Evolutionary conservation across 805 yeast genomes (phyloP).

Genomic region (Hyphopichia homilentoma): DNA sequence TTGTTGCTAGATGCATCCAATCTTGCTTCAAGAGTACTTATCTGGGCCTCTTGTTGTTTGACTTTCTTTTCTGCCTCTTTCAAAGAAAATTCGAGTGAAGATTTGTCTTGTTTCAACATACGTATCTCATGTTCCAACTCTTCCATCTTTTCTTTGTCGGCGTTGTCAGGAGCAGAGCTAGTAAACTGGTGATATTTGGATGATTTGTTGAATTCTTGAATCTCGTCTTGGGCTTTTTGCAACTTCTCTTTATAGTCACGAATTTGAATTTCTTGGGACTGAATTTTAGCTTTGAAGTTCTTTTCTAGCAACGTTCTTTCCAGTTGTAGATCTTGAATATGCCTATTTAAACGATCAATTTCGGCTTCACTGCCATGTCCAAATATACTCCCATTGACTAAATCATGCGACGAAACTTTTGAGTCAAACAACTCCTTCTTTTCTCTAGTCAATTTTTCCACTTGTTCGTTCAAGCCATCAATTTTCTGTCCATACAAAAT

Average conservation of each 20-base stretch:
- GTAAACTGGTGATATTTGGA: slow-evolving; percentile 2
- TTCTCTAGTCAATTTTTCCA: slow-evolving; percentile 4
- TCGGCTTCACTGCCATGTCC: not conserved
- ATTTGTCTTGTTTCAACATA: slow-evolving; percentile 12
- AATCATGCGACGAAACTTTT: not conserved
- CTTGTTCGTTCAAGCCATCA: slow-evolving; percentile 23
- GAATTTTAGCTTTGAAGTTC: slow-evolving; percentile 10
- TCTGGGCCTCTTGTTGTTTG: slow-evolving; percentile 9
- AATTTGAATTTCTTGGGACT: slow-evolving; percentile 5
- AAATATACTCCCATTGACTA: not conserved
- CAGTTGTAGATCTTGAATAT: slow-evolving; percentile 10
- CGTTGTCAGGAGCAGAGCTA: not conserved
- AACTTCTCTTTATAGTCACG: slow-evolving; percentile 3
- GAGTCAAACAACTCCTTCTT: slow-evolving; percentile 3
- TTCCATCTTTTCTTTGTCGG: slow-evolving; percentile 3
- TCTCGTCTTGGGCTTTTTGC: slow-evolving; percentile 1
- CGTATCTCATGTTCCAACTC: slow-evolving; percentile 7
- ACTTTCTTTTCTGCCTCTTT: slow-evolving; percentile 10
- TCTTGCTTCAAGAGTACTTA: slow-evolving; percentile 11
- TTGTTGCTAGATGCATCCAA: slow-evolving; percentile 7
- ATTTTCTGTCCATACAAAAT: slow-evolving; percentile 45
- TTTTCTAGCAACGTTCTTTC: slow-evolving; percentile 12
- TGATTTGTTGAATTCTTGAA: slow-evolving; percentile 1
- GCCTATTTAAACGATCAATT: slow-evolving; percentile 1
- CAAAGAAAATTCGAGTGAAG: slow-evolving; percentile 11